Percentiles rank a stretch among this genome's conserved stretches.
Evolutionary conservation across 2,329 filamentous ascomycete genomes (phyloP).

Genomic region (Paecilomyces fulvus): DNA sequence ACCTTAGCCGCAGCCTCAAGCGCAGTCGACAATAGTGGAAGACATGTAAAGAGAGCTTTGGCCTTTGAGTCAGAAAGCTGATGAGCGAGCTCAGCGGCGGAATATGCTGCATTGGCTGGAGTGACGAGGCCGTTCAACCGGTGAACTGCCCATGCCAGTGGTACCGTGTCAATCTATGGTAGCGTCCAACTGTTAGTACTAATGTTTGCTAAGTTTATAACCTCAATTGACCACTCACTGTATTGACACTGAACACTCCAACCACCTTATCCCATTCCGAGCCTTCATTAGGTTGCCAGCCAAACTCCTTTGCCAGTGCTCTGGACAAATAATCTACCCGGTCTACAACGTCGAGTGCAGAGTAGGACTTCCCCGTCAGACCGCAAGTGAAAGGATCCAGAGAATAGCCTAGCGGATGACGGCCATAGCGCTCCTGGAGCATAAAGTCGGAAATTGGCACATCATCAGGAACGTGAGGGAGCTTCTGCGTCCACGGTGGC

Average conservation of each 20-base stretch:
- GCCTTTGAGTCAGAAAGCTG: slow-evolving; percentile 63
- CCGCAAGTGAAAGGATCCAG: slow-evolving; percentile 69
- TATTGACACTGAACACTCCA: slow-evolving; percentile 70
- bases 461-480: slow-evolving; percentile 59
- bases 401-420: slow-evolving; percentile 54
- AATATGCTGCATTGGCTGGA: slow-evolving; percentile 69
- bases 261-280: slow-evolving; percentile 76
- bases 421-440: slow-evolving; percentile 61
- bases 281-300: slow-evolving; percentile 60
- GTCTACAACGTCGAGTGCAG: slow-evolving; percentile 53
- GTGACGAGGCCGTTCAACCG: slow-evolving; percentile 65
- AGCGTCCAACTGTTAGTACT: neutral
- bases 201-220: neutral
- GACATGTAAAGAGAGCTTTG: slow-evolving; percentile 63
- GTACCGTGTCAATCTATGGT: slow-evolving; percentile 61
- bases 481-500: slow-evolving; percentile 28
- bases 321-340: slow-evolving; percentile 60
- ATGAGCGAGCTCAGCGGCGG: slow-evolving; percentile 59
- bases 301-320: slow-evolving; percentile 61
- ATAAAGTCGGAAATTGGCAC: slow-evolving; percentile 71
- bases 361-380: slow-evolving; percentile 60
- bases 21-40: slow-evolving; percentile 56
- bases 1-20: slow-evolving; percentile 55
- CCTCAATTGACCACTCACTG: slow-evolving; percentile 41
- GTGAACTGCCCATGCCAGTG: slow-evolving; percentile 65